These are phyloP conservation scores for Rhodosporidiobolus sp. DNA, from an alignment of 768 basidiomycete genomes.

Conservation along the genomic window DNA sequence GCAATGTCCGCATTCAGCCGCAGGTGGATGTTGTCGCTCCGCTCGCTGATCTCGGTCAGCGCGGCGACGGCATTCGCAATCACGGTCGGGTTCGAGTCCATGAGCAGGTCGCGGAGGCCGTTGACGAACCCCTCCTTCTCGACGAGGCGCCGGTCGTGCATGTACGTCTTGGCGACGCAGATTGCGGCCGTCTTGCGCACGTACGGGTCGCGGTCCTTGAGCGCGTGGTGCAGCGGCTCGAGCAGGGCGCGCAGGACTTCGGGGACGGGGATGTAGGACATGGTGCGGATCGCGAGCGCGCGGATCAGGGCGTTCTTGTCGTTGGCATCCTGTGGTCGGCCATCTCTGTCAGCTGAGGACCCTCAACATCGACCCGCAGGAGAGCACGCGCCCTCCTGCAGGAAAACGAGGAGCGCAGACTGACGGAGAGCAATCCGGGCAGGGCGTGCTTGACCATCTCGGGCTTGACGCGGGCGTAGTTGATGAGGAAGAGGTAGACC, in stretches of 20 bases:
- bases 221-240: constrained; percentile 85
- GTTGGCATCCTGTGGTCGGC: constrained; percentile 72
- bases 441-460: constrained; percentile 91
- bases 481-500: constrained; percentile 74
- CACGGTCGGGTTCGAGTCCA: constrained; percentile 92
- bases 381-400: too few relatives aligned
- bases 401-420: constrained; percentile 39
- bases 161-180: constrained; percentile 92
- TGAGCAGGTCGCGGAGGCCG: constrained; percentile 82
- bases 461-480: constrained; percentile 89
- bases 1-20: constrained; percentile 81
- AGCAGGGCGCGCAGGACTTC: constrained; percentile 73
- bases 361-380: too few relatives aligned
- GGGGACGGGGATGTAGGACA: constrained; percentile 97
- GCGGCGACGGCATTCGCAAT: constrained; percentile 96
- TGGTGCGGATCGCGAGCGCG: constrained; percentile 93
- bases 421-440: constrained; percentile 80
- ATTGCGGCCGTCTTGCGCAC: constrained; percentile 98
- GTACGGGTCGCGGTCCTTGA: constrained; percentile 93
- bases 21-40: constrained; percentile 90
- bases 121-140: constrained; percentile 89
- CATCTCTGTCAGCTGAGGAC: not conserved
- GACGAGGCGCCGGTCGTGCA: constrained; percentile 77
- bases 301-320: constrained; percentile 96
- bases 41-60: constrained; percentile 91